Base-by-base conservation (phyloP, 345 rosid genomes). In the Punica granatum region DNA sequence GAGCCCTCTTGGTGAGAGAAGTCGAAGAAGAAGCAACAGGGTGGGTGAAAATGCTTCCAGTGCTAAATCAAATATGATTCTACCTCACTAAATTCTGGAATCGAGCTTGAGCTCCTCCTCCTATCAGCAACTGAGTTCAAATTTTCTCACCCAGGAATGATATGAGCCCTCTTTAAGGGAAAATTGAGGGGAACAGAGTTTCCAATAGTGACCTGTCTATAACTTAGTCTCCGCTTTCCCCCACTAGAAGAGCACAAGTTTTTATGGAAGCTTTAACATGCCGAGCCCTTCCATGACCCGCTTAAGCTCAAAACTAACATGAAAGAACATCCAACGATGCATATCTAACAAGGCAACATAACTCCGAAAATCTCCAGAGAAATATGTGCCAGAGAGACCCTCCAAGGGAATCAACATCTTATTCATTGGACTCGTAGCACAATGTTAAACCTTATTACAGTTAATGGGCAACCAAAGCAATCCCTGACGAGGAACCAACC, bases 111-210 rank as follows among this genome's bases (percentile, higher is more conserved):
- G n/a, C n/a, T n/a, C n/a, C n/a, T n/a, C n/a, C n/a, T n/a, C n/a
- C n/a, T n/a, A n/a, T 67, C 85, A 79, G 72, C 85, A 81, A 34
- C 36, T 86, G 28, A 82, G 77, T 70, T 64, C 85, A 44, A 66
- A 58, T 69, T 82, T 81, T 67, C 78, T 76, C 75, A 64, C 69
- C n/a, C 60, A 76, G 75, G 86, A 82, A 64, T 76, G 70, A 54
- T 85, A 78, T 78, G 92, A 84, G 71, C 82, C 82, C 39, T 75
- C 84, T n/a, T n/a, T 43, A 90, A 58, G 83, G 83, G 72, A 49
- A 4, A 15, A 6, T 46, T 16, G n/a, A n/a, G n/a, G n/a, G n/a
- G n/a, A n/a, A n/a, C n/a, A n/a, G 51, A 46, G n/a, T 46, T 46
- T 41, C 14, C 2, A 41, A 9, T 41, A 11, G 51, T 46, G 23